phyloP scores from a whole-genome alignment of 73 alveolate genomes.

The Paramecium sonneborni region DNA sequence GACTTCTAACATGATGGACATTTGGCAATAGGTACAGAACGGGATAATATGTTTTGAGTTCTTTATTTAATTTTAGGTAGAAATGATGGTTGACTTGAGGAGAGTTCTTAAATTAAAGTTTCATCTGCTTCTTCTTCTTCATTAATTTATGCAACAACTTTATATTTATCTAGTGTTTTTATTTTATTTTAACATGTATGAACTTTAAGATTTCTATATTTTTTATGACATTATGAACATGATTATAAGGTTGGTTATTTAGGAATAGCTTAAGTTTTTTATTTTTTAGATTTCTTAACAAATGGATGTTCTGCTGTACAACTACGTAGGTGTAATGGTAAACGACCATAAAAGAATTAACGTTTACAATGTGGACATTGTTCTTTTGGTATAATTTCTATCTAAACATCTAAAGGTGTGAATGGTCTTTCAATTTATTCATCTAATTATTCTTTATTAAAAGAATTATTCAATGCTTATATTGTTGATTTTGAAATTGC shows the following conservation, averaged over 20 bases:
- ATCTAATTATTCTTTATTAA: background rate
- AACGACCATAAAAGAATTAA: background rate
- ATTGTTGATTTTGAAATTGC: constrained; percentile 46
- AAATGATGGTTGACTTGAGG: constrained; percentile 14
- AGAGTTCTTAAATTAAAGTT: background rate
- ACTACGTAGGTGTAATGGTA: background rate
- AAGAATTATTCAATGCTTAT: constrained; percentile 4
- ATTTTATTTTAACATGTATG: background rate
- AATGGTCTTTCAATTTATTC: constrained; percentile 44
- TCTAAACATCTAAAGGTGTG: constrained; percentile 10
- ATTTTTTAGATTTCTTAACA: background rate
- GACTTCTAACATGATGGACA: background rate
- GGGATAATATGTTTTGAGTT: background rate
- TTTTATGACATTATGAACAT: background rate
- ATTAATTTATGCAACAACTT: background rate
- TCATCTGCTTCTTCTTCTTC: constrained; percentile 47
- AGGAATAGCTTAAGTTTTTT: background rate
- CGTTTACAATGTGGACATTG: constrained; percentile 30
- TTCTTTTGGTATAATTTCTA: background rate
- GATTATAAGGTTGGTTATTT: background rate
- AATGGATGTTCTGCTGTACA: constrained; percentile 14
- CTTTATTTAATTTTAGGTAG: background rate
- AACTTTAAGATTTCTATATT: background rate
- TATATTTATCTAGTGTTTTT: constrained; percentile 1
- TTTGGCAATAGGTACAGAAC: background rate